Evolutionary conservation across 23 red algal genomes (phyloP).

Genomic region (Gracilaria gracilis): DNA sequence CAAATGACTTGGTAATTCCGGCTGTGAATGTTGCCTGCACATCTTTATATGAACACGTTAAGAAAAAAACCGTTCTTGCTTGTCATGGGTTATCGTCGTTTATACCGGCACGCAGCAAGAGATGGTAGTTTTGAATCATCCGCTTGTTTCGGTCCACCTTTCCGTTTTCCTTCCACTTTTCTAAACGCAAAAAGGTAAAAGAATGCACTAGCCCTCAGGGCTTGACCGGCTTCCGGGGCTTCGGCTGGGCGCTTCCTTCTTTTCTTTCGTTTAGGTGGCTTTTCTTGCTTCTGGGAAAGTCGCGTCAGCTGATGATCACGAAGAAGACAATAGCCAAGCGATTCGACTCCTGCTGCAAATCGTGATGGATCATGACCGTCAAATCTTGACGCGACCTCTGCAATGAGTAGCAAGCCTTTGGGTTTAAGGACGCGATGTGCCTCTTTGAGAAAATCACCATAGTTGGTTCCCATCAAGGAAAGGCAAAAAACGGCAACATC

Average conservation of each 20-base stretch:
- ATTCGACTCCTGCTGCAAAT: conserved; percentile 61
- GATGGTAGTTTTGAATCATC: background rate
- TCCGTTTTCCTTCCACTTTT: conserved; percentile 9
- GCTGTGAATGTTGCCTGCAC: too few relatives aligned
- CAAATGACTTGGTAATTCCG: too few relatives aligned
- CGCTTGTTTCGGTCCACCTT: background rate
- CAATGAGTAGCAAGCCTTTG: conserved; percentile 66
- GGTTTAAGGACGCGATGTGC: conserved; percentile 68
- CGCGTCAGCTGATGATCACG: conserved; percentile 39
- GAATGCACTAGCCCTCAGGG: background rate
- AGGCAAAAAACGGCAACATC: conserved; percentile 97
- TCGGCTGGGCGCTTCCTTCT: conserved; percentile 4
- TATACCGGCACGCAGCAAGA: conserved; percentile 51
- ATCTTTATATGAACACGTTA: too few relatives aligned
- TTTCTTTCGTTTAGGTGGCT: background rate
- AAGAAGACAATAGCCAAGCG: conserved; percentile 49
- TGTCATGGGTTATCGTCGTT: conserved; percentile 32
- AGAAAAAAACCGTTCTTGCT: too few relatives aligned
- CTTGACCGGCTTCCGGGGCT: background rate
- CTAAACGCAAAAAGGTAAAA: conserved; percentile 61
- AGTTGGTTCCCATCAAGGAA: conserved; percentile 97
- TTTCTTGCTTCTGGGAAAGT: background rate
- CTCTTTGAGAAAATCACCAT: conserved; percentile 80
- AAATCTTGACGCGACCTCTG: conserved; percentile 89
- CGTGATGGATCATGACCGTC: conserved; percentile 13